Conservation (phyloP, 805 yeast genomes). For the Starmerella riodocensis region DNA sequence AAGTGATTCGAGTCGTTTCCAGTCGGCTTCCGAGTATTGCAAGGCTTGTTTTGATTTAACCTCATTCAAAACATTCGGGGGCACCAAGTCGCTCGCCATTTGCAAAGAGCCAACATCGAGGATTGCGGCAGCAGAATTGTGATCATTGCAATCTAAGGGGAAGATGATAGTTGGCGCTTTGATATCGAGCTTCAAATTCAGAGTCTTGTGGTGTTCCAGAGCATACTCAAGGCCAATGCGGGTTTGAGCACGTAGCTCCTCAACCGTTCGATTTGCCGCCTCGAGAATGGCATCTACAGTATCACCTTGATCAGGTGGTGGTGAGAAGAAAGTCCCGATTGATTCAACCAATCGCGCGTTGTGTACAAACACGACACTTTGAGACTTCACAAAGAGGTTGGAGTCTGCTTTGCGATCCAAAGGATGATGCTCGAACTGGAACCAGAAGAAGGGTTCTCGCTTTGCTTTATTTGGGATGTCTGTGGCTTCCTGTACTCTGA, state of each 20-base stretch:
- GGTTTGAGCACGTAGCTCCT: constrained; percentile 79
- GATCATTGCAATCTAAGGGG: constrained; percentile 60
- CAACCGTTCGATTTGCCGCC: constrained; percentile 92
- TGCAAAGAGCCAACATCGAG: constrained; percentile 94
- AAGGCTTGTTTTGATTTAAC: constrained; percentile 47
- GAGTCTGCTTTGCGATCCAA: constrained; percentile 75
- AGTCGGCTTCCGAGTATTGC: constrained; percentile 50
- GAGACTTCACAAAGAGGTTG: constrained; percentile 53
- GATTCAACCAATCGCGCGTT: constrained; percentile 74
- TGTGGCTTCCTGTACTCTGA: constrained; percentile 10
- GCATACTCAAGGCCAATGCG: constrained; percentile 87
- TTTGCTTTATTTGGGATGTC: neutral
- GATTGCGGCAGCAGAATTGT: constrained; percentile 79
- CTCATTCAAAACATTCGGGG: constrained; percentile 47
- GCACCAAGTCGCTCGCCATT: constrained; percentile 54
- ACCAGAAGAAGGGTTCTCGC: constrained; percentile 45
- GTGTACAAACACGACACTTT: constrained; percentile 80
- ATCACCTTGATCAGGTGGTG: constrained; percentile 74
- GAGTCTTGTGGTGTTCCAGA: constrained; percentile 83
- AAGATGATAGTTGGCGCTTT: constrained; percentile 86
- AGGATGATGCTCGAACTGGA: constrained; percentile 77
- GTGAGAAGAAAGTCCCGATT: constrained; percentile 62
- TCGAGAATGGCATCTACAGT: constrained; percentile 80
- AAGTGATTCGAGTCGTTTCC: constrained; percentile 57
- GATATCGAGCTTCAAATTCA: constrained; percentile 71